Evolutionary conservation across 495 filamentous ascomycete species (phyloP), one percentile per base, ranked within the genome.

Genomic region (Apodospora peruviana): DNA sequence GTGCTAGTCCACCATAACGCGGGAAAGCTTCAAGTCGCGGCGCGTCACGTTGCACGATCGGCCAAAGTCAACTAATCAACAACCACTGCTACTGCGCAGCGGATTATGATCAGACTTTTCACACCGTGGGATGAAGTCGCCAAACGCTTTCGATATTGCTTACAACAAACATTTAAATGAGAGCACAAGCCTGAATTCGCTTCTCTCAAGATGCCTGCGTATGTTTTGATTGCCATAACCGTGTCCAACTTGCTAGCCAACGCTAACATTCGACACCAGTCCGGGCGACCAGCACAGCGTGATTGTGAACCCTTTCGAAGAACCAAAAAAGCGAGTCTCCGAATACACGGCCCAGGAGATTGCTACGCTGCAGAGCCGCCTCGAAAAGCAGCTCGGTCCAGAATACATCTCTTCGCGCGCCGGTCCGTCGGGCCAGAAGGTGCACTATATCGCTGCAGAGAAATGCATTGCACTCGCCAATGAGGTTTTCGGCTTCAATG

Each of bases 401-500:
- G 94, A 99, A 71, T 97, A 91, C 62, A 84, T 99, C 40, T 96
- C 90, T 2, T 77, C 86, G 4, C 76, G 93, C 57, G 74, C 84
- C 14, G 93, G 94, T 16, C 81, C 87, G 5, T 82, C 80, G 0
- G 90, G 90, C 35, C 80, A 82, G 47, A 91, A 87, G 64, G 84
- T 97, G 16, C 87, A 93, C 59, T 97, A 99, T 68, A 74, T 99
- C 23, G 80, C 86, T 10, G 90, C 87, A 5, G 90, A 97, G 56
- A 97, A 97, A 70, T 87, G 83, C 64, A 97, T 99, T 55, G 87
- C 86, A 43, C 83, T 99, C 29, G 93, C 93, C 27, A 99, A 99
- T 59, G 90, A 99, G 57, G 87, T 97, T 3, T 96, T 99, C 68
- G 93, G 93, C 8, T 99, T 99, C 73, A 96, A 97, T 68, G 93